Conservation (phyloP, 2,329 filamentous ascomycete species). For the Passalora sequoiae region DNA sequence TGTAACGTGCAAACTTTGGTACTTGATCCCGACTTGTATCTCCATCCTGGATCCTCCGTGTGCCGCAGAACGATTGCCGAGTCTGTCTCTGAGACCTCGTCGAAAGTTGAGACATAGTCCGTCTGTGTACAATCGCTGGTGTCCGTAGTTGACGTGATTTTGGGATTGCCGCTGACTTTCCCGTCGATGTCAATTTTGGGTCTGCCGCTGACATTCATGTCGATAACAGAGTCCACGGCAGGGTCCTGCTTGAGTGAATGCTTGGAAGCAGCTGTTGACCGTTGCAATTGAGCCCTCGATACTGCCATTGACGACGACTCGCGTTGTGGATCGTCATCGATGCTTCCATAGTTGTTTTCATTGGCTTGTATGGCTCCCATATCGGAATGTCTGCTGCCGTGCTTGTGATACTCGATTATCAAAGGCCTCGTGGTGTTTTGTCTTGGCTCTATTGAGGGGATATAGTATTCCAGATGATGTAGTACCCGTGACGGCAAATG, state of each 20-base stretch:
- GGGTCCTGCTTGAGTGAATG: background rate
- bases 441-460: background rate
- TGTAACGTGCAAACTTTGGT: conserved; percentile 15
- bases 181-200: no score
- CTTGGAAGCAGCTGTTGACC: background rate
- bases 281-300: background rate
- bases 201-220: no score
- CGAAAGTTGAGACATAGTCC: no score
- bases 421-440: no score
- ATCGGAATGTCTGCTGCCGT: no score
- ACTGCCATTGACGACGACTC: conserved; percentile 7
- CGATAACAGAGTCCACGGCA: no score
- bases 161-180: no score
- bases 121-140: no score
- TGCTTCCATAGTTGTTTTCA: background rate
- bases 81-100: background rate
- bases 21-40: conserved; percentile 17
- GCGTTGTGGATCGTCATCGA: conserved; percentile 1
- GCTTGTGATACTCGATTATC: no score
- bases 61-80: conserved; percentile 7
- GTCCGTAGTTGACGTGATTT: no score
- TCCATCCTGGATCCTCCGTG: conserved; percentile 5
- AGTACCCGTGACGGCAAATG: conserved; percentile 3
- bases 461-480: conserved; percentile 2
- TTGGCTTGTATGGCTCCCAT: background rate